These are phyloP conservation scores for Macadamia integrifolia DNA, from an alignment of 164 flowering plant genomes.

Conservation along the genomic window DNA sequence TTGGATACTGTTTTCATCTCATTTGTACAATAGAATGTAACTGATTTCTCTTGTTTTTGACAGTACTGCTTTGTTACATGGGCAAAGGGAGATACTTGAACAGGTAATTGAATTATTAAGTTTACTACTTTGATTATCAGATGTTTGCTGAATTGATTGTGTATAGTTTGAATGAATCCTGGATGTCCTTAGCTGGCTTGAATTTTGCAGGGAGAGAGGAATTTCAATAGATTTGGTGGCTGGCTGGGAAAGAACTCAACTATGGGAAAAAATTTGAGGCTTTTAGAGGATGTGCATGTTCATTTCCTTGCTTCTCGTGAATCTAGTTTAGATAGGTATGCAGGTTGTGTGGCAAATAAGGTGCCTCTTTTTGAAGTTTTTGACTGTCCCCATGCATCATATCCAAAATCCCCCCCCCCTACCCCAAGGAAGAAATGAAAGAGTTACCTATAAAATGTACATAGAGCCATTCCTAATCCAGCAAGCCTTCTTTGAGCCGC, in stretches of 20 bases:
- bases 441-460: too few species aligned
- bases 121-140: too few species aligned
- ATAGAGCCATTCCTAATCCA: too few species aligned
- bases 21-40: too few species aligned
- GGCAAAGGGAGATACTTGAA: constrained; percentile 70
- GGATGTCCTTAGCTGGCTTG: background rate
- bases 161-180: background rate
- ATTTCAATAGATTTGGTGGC: constrained; percentile 93
- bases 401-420: too few species aligned
- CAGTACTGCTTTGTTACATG: constrained; percentile 91
- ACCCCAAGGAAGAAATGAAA: too few species aligned
- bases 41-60: constrained; percentile 6
- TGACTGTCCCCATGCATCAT: too few species aligned
- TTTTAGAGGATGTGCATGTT: constrained; percentile 84
- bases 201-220: constrained; percentile 77
- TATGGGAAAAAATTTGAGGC: constrained; percentile 76
- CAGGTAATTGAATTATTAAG: constrained; percentile 29
- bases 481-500: too few species aligned
- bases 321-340: constrained; percentile 65
- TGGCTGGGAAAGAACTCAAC: constrained; percentile 99
- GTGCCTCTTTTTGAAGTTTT: too few species aligned
- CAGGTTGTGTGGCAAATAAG: background rate
- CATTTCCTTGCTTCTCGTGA: constrained; percentile 89
- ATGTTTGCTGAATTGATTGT: too few species aligned
- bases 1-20: background rate